Evolutionary conservation across 345 rosid species (phyloP), one percentile per base, ranked within the genome.

Genomic region (Eutrema yunnanense): DNA sequence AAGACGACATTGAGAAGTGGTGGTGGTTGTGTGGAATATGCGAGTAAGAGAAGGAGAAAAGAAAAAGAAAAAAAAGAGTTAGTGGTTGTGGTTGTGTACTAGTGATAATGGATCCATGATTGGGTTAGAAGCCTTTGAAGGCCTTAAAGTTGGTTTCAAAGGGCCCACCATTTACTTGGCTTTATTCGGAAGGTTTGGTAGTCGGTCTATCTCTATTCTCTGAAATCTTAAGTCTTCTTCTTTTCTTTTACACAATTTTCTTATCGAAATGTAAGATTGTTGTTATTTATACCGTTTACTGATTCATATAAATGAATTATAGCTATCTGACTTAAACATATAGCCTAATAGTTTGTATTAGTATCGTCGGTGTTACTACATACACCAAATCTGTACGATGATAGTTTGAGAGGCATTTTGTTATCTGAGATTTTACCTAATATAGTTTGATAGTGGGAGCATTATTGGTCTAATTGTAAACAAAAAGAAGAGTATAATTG

Each of bases 91-190:
- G 43, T 41, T 51, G 38, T 6, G 46, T 22, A 30, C 2, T 7
- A 44, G 47, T 69, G 69, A 69, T 76, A 54, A 76, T 76, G 79
- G 62, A 68, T 44, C 8, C 9, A 69, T 53, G 33, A 56, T 62
- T 65, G 76, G 66, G 66, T 61, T 55, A 38, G 14, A 49, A 50
- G 47, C 34, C 49, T 64, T n/a, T 44, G 0, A 29, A 56, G 37
- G 40, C 22, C 66, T 1, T 50, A 57, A 65, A 32, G 13, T 55
- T 47, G 59, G 32, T 9, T 57, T 64, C 1, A 11, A 26, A 37
- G 55, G 80, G 71, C 71, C 79, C 38, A 76, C 71, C 51, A 63
- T 52, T 73, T 42, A 62, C 58, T 78, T 60, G 76, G 81, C 73
- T 78, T 78, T 72, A 49, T 64, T 22, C 4, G 34, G 37, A 71